Evolutionary conservation across 129 eudicot genomes (phyloP), one percentile per base, ranked within the genome.

Genomic region (Artemisia annua): DNA sequence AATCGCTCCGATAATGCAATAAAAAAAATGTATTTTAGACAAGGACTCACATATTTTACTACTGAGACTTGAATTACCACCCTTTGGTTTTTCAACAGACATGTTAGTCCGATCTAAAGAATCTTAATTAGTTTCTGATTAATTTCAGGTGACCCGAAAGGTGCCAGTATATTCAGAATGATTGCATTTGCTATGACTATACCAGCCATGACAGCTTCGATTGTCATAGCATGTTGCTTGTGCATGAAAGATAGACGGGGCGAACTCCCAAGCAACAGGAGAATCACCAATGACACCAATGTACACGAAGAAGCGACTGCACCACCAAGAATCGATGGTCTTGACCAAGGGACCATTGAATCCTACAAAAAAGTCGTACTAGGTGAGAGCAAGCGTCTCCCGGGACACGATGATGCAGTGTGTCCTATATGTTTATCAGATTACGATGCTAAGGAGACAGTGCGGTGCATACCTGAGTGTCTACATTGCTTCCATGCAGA

Each of bases 391-490:
- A 69, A 77, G 48, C 85, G 93, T 1, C 74, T 90, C 12, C 88
- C 93, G 0, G 96, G 96, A 17, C 86, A 78, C 7, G 83, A 83
- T 57, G 86, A 81, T 68, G 78, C 48, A 53, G 70, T 81, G 39
- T 90, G 94, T 49, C 89, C 97, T 0, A 90, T 90, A 81, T 90
- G 95, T 75, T 77, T 90, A 26, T 76, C 86, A 1, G 93, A 90
- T 20, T 90, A 83, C 71, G 50, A 63, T 57, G 87, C 87, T 2
- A 83, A 79, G 54, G 91, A 90, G 43, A 80, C 68, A 1, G 53
- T 90, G 1, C 79, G 96, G 69, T 79, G 88, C 72, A 83, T 90
- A 20, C 93, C 93, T 39, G 84, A 83, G 67, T 90, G 96, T 49
- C 74, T 74, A 17, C 96, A 90, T 75, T 87, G 88, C 71, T 90